These are phyloP conservation scores for Serendipita indica DNA, from an alignment of 768 basidiomycete species.

Conservation along the genomic window DNA sequence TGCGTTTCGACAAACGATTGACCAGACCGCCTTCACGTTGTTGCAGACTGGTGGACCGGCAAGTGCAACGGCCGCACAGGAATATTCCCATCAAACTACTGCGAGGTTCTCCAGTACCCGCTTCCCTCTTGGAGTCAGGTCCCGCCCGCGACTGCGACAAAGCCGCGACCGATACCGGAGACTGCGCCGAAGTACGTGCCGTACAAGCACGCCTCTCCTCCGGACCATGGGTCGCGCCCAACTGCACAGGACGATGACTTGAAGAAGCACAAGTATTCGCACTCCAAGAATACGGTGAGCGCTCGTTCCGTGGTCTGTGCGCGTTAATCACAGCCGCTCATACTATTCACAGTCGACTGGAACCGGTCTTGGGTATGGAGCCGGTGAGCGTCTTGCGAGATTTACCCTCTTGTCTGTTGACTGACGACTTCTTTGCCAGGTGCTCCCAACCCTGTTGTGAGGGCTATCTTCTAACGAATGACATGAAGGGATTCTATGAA, in stretches of 20 bases:
- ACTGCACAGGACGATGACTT: neutral
- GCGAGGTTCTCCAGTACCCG: neutral
- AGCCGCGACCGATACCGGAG: constrained; percentile 3
- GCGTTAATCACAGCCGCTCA: neutral
- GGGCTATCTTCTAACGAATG: neutral
- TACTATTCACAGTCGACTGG: neutral
- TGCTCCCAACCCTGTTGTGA: neutral
- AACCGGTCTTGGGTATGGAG: neutral
- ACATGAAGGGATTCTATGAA: neutral
- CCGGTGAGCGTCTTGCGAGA: neutral
- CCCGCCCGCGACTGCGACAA: neutral
- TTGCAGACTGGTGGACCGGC: constrained; percentile 9
- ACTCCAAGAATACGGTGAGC: constrained; percentile 2
- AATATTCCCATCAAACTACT: constrained; percentile 5
- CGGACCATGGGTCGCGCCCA: neutral
- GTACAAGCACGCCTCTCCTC: neutral
- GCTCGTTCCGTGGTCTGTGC: neutral
- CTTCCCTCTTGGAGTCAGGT: neutral
- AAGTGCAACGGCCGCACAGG: neutral
- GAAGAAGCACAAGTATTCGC: constrained; percentile 2
- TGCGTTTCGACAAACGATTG: neutral
- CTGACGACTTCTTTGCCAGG: neutral
- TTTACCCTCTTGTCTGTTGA: neutral
- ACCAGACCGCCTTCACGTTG: neutral
- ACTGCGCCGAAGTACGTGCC: constrained; percentile 8